phyloP scores from a whole-genome alignment of 1,284 basidiomycete genomes.

The Heterobasidion irregulare region DNA sequence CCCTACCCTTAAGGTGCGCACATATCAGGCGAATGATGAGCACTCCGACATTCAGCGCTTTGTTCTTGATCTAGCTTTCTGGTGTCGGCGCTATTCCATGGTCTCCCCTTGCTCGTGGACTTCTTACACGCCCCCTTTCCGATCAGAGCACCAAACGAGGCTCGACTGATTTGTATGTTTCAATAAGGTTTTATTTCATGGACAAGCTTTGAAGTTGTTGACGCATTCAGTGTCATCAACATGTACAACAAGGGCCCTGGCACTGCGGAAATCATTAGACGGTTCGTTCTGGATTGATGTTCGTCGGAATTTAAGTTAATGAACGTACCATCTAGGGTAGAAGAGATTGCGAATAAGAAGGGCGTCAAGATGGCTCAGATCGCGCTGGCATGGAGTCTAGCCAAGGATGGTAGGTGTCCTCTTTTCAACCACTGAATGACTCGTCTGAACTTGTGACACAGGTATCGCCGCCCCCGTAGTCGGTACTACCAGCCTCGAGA shows the following conservation, averaged over 20 bases:
- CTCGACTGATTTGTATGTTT: conserved; percentile 5
- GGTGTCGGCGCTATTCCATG: conserved; percentile 3
- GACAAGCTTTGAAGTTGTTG: background rate
- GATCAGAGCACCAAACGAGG: background rate
- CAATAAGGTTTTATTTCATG: background rate
- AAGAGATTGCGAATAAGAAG: conserved; percentile 32
- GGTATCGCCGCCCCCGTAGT: conserved; percentile 22
- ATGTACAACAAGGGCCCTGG: background rate
- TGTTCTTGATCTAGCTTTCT: background rate
- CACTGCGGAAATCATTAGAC: conserved; percentile 16
- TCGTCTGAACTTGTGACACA: background rate
- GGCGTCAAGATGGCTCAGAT: conserved; percentile 33
- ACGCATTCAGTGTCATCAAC: background rate
- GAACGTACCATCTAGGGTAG: conserved; percentile 17
- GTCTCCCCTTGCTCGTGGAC: background rate
- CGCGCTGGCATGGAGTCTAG: conserved; percentile 29
- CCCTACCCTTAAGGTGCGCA: conserved; percentile 5
- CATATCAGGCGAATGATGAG: background rate
- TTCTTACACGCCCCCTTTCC: background rate
- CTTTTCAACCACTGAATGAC: background rate
- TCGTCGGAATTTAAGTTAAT: background rate
- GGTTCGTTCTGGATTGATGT: conserved; percentile 9
- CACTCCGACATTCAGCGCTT: background rate
- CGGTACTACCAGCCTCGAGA: conserved; percentile 22
- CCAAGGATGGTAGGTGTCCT: conserved; percentile 14